These are phyloP conservation scores for Nicotiana noctiflora DNA, from an alignment of 257 asterid species.

Conservation along the genomic window DNA sequence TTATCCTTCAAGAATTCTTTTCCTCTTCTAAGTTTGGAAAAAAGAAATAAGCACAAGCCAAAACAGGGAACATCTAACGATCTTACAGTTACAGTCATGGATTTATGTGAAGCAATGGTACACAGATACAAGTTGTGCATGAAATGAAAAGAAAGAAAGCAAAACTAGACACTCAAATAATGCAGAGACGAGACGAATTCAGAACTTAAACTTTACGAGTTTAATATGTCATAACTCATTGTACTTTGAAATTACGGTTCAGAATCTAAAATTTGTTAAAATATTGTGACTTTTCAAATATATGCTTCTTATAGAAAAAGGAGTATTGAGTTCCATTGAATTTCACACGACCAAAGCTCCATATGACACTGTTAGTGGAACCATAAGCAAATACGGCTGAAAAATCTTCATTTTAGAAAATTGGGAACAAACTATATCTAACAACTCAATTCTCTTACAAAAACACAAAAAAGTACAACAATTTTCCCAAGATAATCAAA, in stretches of 20 bases:
- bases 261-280: too few relatives aligned
- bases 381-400: not conserved
- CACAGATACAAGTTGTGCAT: not conserved
- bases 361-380: too few relatives aligned
- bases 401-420: not conserved
- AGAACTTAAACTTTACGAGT: too few relatives aligned
- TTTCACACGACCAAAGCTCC: not conserved
- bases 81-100: not conserved
- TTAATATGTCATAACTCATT: too few relatives aligned
- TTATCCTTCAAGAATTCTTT: not conserved
- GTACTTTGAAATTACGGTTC: too few relatives aligned
- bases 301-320: too few relatives aligned
- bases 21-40: not conserved
- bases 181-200: too few relatives aligned
- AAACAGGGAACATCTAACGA: not conserved
- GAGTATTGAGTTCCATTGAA: not conserved
- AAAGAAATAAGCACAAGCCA: not conserved
- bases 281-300: too few relatives aligned
- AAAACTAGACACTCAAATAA: too few relatives aligned
- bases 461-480: not conserved
- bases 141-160: too few relatives aligned
- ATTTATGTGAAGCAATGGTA: not conserved
- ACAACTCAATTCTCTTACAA: slow-evolving; percentile 1
- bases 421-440: slow-evolving; percentile 19
- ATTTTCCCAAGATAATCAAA: not conserved